phyloP scores from a whole-genome alignment of 2,329 filamentous ascomycete species.

The Ophiocordyceps camponoti-floridani region DNA sequence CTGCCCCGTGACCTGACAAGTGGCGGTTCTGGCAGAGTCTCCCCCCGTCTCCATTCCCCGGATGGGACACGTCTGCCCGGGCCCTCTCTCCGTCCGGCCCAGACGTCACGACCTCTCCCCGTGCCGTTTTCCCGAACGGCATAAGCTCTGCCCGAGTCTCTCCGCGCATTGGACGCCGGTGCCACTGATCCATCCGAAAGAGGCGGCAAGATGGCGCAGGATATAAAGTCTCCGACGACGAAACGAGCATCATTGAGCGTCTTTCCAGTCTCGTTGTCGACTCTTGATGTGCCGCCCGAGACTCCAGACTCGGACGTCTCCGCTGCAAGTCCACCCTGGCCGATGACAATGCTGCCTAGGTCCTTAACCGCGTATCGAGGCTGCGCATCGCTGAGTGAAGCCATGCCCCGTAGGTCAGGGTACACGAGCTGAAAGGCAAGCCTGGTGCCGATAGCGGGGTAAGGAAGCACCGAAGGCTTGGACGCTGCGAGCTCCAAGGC shows the following conservation, averaged over 20 bases:
- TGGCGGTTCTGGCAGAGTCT: constrained; percentile 37
- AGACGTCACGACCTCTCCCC: constrained; percentile 16
- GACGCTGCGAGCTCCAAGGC: constrained; percentile 56
- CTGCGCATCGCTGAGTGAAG: constrained; percentile 8
- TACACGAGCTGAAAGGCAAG: constrained; percentile 79
- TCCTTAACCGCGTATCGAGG: constrained; percentile 60
- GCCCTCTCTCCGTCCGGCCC: constrained; percentile 20
- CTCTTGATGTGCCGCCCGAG: constrained; percentile 11
- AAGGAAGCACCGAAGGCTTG: constrained; percentile 48
- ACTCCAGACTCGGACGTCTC: constrained; percentile 20
- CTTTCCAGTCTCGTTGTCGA: constrained; percentile 46
- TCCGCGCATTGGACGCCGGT: constrained; percentile 27
- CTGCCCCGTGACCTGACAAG: constrained; percentile 10
- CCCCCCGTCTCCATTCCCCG: constrained; percentile 51
- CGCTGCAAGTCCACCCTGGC: constrained; percentile 32
- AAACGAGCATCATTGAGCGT: constrained; percentile 64
- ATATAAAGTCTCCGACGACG: constrained; percentile 77
- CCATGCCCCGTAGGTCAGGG: constrained; percentile 42
- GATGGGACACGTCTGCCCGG: constrained; percentile 15
- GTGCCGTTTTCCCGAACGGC: constrained; percentile 9
- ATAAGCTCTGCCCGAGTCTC: constrained; percentile 9
- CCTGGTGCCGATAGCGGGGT: constrained; percentile 61
- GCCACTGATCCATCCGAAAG: constrained; percentile 57
- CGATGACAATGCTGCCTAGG: constrained; percentile 66
- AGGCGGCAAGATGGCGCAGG: constrained; percentile 64